Evolutionary conservation across 2,329 filamentous ascomycete genomes (phyloP).

Genomic region (Aureobasidium pullulans): DNA sequence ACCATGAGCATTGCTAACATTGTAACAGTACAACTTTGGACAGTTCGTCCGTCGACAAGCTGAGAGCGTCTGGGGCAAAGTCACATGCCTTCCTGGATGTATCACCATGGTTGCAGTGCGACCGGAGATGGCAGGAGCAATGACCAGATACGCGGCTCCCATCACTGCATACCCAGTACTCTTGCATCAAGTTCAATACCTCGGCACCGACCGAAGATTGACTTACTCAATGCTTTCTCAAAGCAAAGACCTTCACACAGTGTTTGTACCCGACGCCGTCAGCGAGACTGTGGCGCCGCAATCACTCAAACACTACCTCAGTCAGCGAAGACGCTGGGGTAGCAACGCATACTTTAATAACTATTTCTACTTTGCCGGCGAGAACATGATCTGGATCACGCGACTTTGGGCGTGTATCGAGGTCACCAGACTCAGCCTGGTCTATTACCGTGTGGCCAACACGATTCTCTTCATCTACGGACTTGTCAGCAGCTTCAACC

Average conservation of each 20-base stretch:
- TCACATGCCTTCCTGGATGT: conserved; percentile 21
- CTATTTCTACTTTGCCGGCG: conserved; percentile 28
- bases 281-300: conserved; percentile 31
- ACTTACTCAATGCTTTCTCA: conserved; percentile 22
- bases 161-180: conserved; percentile 20
- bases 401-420: conserved; percentile 27
- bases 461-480: conserved; percentile 25
- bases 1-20: background rate
- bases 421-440: conserved; percentile 27
- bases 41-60: conserved; percentile 21
- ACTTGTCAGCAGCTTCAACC: conserved; percentile 16
- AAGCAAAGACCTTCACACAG: conserved; percentile 19
- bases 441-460: conserved; percentile 31
- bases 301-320: conserved; percentile 29
- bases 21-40: conserved; percentile 19
- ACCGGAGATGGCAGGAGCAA: conserved; percentile 20
- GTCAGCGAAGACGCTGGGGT: conserved; percentile 29
- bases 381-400: conserved; percentile 32
- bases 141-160: conserved; percentile 21
- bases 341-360: conserved; percentile 33
- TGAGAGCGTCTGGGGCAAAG: conserved; percentile 20
- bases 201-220: conserved; percentile 20
- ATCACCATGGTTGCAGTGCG: conserved; percentile 23
- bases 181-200: conserved; percentile 21
- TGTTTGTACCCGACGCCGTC: conserved; percentile 29